Evolutionary conservation across 805 yeast genomes (phyloP), one percentile per base, ranked within the genome.

Genomic region (Saccharomycopsis vini): DNA sequence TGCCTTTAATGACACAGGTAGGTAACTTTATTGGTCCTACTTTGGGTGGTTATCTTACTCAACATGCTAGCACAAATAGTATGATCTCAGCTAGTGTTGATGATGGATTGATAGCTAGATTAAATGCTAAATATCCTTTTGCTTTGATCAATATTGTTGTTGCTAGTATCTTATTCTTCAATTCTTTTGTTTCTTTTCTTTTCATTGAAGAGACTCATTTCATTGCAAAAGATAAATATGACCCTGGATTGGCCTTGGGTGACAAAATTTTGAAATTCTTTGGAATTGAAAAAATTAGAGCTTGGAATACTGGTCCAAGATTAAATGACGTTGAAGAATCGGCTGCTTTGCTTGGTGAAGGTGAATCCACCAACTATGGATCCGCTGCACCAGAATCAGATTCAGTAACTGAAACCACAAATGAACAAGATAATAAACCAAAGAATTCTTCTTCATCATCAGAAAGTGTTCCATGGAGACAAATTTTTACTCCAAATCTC

Each of bases 21-120:
- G 86, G 85, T 3, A 61, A 72, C 15, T 69, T 77, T 9, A 54
- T 79, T 10, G 86, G 86, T 1, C 83, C 84, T 2, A 60, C 74
- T 54, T 63, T 78, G 26, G 82, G 78, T 26, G 74, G 74, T 23
- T 66, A 61, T 43, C 60, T 77, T 36, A 75, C 79, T 9, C 61
- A 67, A 31, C 76, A 62, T 78, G 24, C 6, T 33, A 51, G n/a
- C 47, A 62, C 33, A 53, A 39, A 42, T 4, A 39, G 40, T 33
- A 21, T 13, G 20, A 15, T 20, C 13, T n/a, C 28, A 12, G 13
- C 15, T 28, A 20, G 19, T 3, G 21, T 50, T 50, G 31, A 45
- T 44, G n/a, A 33, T 18, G 41, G 23, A 24, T 5, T 18, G 28
- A 38, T 22, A 15, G 13, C 16, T 5, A 54, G 15, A 1, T 51